Evolutionary conservation across 371 early-diverging fungal genomes (phyloP).

Genomic region (Paraphysoderma sedebokerense): DNA sequence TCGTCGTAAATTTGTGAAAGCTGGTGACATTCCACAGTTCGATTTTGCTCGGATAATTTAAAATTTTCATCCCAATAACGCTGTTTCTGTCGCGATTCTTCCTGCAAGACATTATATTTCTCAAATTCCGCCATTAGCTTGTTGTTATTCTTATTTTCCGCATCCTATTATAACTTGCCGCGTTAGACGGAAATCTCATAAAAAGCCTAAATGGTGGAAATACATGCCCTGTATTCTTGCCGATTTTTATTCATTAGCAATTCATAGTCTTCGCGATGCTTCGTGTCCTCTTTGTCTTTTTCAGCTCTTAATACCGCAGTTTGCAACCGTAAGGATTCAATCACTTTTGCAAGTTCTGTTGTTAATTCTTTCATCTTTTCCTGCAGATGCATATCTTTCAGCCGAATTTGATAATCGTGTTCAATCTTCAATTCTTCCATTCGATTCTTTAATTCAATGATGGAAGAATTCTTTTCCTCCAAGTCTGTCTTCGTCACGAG

Average conservation of each 20-base stretch:
- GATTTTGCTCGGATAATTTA: constrained; percentile 5
- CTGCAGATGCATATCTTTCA: constrained; percentile 19
- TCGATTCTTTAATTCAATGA: constrained; percentile 17
- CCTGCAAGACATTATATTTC: too few species aligned
- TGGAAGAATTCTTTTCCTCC: constrained; percentile 15
- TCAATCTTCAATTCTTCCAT: constrained; percentile 26
- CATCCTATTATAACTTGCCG: too few species aligned
- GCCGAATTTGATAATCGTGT: constrained; percentile 19
- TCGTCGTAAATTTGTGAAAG: constrained; percentile 7
- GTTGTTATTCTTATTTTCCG: too few species aligned
- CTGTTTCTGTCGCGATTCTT: too few species aligned
- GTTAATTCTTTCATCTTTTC: constrained; percentile 20
- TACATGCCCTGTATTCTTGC: too few species aligned
- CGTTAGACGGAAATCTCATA: too few species aligned
- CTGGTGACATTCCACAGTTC: constrained; percentile 9
- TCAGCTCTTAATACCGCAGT: neutral
- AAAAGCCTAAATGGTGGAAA: too few species aligned
- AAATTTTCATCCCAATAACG: too few species aligned
- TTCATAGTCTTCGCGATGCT: constrained; percentile 3
- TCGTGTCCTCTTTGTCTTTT: too few species aligned
- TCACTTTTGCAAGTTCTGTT: constrained; percentile 19
- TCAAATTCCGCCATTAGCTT: too few species aligned
- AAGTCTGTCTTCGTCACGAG: constrained; percentile 29
- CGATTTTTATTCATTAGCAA: constrained; percentile 12
- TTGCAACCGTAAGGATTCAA: constrained; percentile 15